Evolutionary conservation across 1,284 basidiomycete species (phyloP).

Genomic region (Hemileia vastatrix): DNA sequence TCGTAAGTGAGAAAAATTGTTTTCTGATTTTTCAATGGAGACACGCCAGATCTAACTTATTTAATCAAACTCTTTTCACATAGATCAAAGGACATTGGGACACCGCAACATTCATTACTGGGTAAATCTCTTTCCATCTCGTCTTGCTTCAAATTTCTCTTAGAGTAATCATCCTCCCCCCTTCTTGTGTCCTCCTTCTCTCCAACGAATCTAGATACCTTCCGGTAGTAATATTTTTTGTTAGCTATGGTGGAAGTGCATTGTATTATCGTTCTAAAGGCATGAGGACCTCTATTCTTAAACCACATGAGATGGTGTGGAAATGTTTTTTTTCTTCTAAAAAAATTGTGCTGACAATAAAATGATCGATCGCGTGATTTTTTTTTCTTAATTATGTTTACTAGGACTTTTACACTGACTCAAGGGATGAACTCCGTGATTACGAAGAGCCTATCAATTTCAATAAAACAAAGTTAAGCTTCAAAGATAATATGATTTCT

Average conservation of each 20-base stretch:
- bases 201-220: background rate
- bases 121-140: background rate
- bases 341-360: too few relatives aligned
- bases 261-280: background rate
- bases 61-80: conserved; percentile 63
- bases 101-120: conserved; percentile 34
- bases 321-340: background rate
- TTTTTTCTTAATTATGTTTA: background rate
- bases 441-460: too few relatives aligned
- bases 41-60: conserved; percentile 52
- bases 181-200: background rate
- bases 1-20: conserved; percentile 1
- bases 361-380: background rate
- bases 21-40: background rate
- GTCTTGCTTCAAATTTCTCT: background rate
- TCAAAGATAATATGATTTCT: too few relatives aligned
- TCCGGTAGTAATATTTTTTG: background rate
- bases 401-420: conserved; percentile 15
- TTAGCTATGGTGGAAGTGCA: background rate
- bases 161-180: background rate
- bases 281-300: background rate
- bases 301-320: conserved; percentile 12
- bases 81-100: conserved; percentile 49
- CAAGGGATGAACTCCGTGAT: conserved; percentile 10
- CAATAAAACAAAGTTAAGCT: too few relatives aligned